These are phyloP conservation scores for Acidiella bohemica DNA, from an alignment of 495 filamentous ascomycete genomes.

Conservation along the genomic window DNA sequence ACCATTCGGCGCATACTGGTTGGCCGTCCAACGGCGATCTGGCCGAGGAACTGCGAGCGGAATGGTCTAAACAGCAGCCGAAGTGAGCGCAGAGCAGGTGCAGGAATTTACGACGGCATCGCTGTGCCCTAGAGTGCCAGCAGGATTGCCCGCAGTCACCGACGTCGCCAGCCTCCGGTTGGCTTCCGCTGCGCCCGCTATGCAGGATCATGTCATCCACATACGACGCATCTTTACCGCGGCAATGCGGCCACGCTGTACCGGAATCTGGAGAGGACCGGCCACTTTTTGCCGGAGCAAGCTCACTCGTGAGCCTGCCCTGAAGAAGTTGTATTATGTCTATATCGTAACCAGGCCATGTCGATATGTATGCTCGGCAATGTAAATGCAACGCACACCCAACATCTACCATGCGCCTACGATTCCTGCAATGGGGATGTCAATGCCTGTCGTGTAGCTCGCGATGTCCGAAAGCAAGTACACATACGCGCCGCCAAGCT, in stretches of 20 bases:
- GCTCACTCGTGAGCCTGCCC: too few relatives aligned
- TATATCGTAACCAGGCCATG: not conserved
- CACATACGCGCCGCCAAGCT: constrained; percentile 33
- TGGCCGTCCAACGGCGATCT: constrained; percentile 21
- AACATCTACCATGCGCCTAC: constrained; percentile 32
- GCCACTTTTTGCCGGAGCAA: too few relatives aligned
- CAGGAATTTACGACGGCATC: too few relatives aligned
- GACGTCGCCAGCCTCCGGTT: too few relatives aligned
- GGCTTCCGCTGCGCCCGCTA: too few relatives aligned
- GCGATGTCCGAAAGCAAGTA: constrained; percentile 30
- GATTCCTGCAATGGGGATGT: constrained; percentile 33
- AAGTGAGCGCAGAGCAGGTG: too few relatives aligned
- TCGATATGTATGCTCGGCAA: not conserved
- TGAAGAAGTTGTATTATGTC: not conserved
- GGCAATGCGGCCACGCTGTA: too few relatives aligned
- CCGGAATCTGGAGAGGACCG: too few relatives aligned
- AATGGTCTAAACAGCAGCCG: constrained; percentile 15
- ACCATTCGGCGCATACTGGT: constrained; percentile 13
- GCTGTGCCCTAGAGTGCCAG: too few relatives aligned
- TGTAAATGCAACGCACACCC: not conserved
- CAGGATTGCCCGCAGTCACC: too few relatives aligned
- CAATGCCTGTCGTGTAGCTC: constrained; percentile 30
- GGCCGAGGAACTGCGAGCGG: constrained; percentile 18
- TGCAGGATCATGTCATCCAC: too few relatives aligned
- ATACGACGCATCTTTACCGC: too few relatives aligned